A percentile compares a stretch with the other conserved stretches of the same genome.
phyloP scores from a whole-genome alignment of 2,329 filamentous ascomycete genomes.

The Trichoderma atrobrunneum region DNA sequence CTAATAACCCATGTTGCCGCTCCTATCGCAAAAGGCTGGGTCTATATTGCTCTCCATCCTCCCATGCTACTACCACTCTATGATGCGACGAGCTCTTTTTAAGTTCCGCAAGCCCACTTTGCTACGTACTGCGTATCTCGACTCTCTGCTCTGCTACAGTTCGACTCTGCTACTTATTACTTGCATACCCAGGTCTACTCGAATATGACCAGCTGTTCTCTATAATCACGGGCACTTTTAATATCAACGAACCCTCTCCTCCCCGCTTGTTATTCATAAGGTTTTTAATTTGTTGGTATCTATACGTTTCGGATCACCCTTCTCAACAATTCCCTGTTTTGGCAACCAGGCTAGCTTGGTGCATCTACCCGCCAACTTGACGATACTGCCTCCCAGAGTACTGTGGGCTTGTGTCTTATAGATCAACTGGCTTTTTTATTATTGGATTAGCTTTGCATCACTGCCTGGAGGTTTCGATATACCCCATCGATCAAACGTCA shows the following conservation, averaged over 20 bases:
- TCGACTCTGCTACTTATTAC: neutral
- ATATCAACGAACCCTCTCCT: neutral
- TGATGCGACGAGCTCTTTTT: constrained; percentile 17
- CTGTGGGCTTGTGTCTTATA: neutral
- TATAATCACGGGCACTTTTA: neutral
- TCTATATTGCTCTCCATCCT: constrained; percentile 19
- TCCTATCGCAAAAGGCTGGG: constrained; percentile 16
- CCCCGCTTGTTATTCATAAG: neutral
- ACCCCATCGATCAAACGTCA: neutral
- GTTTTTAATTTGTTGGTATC: neutral
- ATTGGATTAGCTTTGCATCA: neutral
- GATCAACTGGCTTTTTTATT: neutral
- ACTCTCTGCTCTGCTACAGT: neutral
- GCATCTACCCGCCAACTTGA: constrained; percentile 31
- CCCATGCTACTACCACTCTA: constrained; percentile 5
- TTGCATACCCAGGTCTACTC: neutral
- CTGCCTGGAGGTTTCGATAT: neutral
- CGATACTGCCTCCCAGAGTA: neutral
- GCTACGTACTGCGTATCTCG: neutral
- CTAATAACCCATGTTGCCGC: constrained; percentile 17
- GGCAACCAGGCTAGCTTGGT: constrained; percentile 35
- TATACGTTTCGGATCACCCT: neutral
- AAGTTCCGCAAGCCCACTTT: constrained; percentile 14
- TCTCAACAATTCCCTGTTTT: constrained; percentile 41
- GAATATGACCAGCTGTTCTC: neutral